Conservation (phyloP, 148 eudicot genomes). For the Rhododendron simsii region DNA sequence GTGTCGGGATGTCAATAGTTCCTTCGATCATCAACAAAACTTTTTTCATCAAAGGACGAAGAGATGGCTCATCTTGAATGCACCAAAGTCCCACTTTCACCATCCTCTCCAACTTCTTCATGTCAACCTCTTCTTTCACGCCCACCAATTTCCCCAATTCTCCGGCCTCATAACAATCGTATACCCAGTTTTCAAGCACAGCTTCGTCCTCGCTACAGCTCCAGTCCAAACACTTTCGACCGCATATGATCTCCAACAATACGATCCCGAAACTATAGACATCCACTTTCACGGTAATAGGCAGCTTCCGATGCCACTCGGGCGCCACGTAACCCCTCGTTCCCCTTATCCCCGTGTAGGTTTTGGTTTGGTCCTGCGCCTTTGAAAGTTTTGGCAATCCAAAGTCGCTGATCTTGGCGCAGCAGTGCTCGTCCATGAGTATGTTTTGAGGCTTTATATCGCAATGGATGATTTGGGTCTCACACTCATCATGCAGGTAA, state of each 20-base stretch:
- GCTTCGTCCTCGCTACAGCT: not conserved
- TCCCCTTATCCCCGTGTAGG: not conserved
- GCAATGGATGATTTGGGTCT: not conserved
- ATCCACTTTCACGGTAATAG: not conserved
- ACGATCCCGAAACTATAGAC: not conserved
- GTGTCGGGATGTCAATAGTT: not conserved
- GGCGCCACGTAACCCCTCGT: not conserved
- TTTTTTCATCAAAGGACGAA: slow-evolving; percentile 6
- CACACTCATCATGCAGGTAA: not conserved
- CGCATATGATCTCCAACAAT: not conserved
- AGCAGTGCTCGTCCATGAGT: not conserved
- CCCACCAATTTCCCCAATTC: not conserved
- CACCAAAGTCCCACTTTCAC: slow-evolving; percentile 12
- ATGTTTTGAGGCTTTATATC: not conserved
- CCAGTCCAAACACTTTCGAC: not conserved
- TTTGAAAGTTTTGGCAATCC: slow-evolving; percentile 8
- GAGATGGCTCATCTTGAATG: slow-evolving; percentile 11
- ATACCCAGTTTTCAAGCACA: not conserved
- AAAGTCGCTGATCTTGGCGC: slow-evolving; percentile 1
- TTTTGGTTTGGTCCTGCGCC: not conserved
- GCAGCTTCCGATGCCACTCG: not conserved
- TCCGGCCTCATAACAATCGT: not conserved
- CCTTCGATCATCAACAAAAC: slow-evolving; percentile 12
- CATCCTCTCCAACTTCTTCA: slow-evolving; percentile 2
- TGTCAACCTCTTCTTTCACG: not conserved